Conservation (phyloP, 257 asterid genomes). For the Anisodus acutangulus region DNA sequence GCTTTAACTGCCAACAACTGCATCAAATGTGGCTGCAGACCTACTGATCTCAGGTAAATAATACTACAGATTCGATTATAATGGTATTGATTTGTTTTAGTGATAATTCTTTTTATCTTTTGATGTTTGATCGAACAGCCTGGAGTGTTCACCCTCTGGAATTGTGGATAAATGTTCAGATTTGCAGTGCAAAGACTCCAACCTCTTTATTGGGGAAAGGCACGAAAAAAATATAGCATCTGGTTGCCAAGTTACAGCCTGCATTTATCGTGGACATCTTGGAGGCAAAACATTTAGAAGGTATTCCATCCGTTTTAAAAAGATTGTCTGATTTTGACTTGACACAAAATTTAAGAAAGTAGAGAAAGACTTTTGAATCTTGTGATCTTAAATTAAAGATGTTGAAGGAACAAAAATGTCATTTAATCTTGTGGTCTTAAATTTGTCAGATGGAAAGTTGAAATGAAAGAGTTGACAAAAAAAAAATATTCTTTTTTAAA, state of each 20-base stretch:
- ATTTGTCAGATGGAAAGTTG: too few species aligned
- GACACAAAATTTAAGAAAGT: too few species aligned
- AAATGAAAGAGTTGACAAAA: too few species aligned
- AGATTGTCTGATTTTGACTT: too few species aligned
- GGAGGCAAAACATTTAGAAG: conserved; percentile 36
- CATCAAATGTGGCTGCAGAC: conserved; percentile 34
- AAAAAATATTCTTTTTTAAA: too few species aligned
- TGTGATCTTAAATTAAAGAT: too few species aligned
- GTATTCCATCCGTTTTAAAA: background rate
- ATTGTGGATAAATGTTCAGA: conserved; percentile 28
- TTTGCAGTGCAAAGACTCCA: conserved; percentile 36
- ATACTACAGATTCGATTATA: background rate
- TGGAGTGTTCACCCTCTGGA: conserved; percentile 33
- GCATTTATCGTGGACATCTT: conserved; percentile 37
- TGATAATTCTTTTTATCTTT: background rate
- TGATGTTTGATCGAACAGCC: conserved; percentile 11
- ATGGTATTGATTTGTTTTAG: background rate
- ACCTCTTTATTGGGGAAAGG: conserved; percentile 31
- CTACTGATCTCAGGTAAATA: conserved; percentile 31
- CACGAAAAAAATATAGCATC: background rate
- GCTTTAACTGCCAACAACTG: conserved; percentile 32
- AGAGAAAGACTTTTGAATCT: too few species aligned
- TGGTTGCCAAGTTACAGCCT: conserved; percentile 28
- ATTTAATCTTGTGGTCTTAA: too few species aligned
- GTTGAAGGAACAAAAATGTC: too few species aligned